Conservation (phyloP, 345 rosid genomes). For the Cochlearia excelsa region DNA sequence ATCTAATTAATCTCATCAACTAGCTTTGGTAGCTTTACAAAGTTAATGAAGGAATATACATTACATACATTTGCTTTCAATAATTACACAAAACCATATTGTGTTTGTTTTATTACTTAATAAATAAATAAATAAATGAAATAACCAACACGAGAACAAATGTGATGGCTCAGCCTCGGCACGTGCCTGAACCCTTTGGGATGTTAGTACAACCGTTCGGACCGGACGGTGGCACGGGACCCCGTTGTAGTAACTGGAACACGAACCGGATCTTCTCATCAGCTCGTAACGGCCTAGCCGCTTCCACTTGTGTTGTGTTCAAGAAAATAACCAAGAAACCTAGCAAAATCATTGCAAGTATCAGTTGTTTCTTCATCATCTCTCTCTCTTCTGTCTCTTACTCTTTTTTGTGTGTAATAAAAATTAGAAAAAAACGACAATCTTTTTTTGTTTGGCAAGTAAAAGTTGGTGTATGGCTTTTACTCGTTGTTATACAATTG, state of each 20-base stretch:
- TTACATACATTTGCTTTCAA: no score
- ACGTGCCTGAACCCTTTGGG: constrained; percentile 21
- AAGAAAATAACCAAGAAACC: constrained; percentile 26
- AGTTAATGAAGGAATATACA: no score
- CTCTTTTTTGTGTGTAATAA: not conserved
- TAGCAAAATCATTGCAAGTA: constrained; percentile 23
- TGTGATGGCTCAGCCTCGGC: constrained; percentile 13
- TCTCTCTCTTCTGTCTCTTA: not conserved
- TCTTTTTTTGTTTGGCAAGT: constrained; percentile 1
- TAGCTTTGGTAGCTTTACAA: no score
- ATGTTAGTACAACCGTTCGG: constrained; percentile 26
- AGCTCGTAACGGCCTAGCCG: constrained; percentile 28
- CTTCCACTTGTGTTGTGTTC: constrained; percentile 27
- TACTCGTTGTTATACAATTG: constrained; percentile 23
- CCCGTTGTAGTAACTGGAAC: constrained; percentile 31
- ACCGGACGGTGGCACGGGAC: constrained; percentile 13
- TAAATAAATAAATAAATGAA: no score
- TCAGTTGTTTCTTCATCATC: constrained; percentile 31
- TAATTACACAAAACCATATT: no score
- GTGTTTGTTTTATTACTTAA: no score
- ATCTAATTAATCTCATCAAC: no score
- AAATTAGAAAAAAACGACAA: not conserved
- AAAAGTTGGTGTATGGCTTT: constrained; percentile 26
- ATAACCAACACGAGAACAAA: no score
- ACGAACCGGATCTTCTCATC: constrained; percentile 25